Evolutionary conservation across 2,329 filamentous ascomycete species (phyloP).

Genomic region (Colletotrichum euphorbiae): DNA sequence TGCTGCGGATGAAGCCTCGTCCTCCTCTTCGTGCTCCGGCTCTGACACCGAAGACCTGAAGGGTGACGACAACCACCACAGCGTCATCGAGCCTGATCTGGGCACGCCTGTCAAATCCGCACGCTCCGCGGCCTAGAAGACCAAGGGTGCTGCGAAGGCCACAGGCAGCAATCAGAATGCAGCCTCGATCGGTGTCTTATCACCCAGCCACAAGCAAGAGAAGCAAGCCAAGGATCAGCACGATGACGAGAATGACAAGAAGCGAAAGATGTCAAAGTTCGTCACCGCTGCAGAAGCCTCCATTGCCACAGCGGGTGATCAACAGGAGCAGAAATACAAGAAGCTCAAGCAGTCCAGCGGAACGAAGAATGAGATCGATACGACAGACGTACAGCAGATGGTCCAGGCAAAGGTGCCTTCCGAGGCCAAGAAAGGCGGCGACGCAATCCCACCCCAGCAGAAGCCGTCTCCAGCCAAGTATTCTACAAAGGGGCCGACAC

Average conservation of each 20-base stretch:
- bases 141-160: neutral
- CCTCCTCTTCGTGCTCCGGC: neutral
- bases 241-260: neutral
- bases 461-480: neutral
- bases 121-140: slow-evolving; percentile 20
- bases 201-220: neutral
- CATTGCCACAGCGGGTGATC: neutral
- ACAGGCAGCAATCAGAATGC: neutral
- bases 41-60: neutral
- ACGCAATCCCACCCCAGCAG: neutral
- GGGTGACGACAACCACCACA: neutral
- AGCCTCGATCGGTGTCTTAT: neutral
- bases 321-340: neutral
- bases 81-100: slow-evolving; percentile 17
- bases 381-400: too few species aligned
- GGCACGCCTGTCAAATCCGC: slow-evolving; percentile 1
- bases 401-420: too few species aligned
- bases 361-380: neutral
- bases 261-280: neutral
- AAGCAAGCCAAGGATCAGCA: neutral
- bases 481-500: slow-evolving; percentile 3
- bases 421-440: too few species aligned
- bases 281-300: neutral
- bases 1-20: too few species aligned
- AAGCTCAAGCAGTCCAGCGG: neutral